phyloP scores from a whole-genome alignment of 768 basidiomycete species.

The Gelatoporia subvermispora region DNA sequence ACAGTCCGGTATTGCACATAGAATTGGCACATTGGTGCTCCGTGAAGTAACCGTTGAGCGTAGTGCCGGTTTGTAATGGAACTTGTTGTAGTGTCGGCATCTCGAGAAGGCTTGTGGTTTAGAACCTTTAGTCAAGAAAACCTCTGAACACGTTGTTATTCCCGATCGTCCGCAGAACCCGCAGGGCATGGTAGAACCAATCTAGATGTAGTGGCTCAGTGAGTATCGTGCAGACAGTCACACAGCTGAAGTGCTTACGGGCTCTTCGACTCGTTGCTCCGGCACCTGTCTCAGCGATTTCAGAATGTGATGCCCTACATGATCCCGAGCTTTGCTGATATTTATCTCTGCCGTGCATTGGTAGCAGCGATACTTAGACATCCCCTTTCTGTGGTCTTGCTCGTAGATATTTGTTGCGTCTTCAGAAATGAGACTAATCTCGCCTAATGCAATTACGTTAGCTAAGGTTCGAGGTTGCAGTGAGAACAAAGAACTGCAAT shows the following conservation, averaged over 20 bases:
- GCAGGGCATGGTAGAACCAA: constrained; percentile 18
- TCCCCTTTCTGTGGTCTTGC: no score
- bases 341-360: constrained; percentile 2
- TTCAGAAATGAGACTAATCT: no score
- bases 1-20: constrained; percentile 17
- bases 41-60: constrained; percentile 15
- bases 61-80: constrained; percentile 9
- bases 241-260: background rate
- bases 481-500: no score
- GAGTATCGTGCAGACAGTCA: no score
- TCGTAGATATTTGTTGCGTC: no score
- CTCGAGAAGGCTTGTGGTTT: constrained; percentile 11
- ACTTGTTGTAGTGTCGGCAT: constrained; percentile 10
- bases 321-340: background rate
- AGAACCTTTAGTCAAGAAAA: constrained; percentile 15
- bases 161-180: constrained; percentile 21
- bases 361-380: constrained; percentile 4
- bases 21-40: constrained; percentile 26
- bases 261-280: constrained; percentile 5
- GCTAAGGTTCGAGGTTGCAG: no score
- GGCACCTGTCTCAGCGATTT: constrained; percentile 2
- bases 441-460: no score
- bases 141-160: background rate
- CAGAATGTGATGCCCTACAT: constrained; percentile 10
- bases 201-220: constrained; percentile 6